Conservation (phyloP, 805 yeast genomes). For the Brettanomyces bruxellensis region DNA sequence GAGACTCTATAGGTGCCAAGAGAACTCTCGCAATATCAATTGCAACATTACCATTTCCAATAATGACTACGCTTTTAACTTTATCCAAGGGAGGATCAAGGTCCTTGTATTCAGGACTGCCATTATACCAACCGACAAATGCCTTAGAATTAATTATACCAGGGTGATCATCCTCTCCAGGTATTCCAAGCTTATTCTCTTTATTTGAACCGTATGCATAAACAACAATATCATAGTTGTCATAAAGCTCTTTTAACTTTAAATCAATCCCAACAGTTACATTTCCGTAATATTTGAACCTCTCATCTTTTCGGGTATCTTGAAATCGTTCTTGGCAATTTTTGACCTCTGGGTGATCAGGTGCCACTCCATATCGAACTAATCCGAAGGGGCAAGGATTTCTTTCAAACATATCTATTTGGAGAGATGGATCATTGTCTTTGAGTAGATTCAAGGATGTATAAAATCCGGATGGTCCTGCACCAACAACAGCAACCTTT, state of each 20-base stretch:
- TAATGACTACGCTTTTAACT: conserved; percentile 59
- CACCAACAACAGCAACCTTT: conserved; percentile 73
- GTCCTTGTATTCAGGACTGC: conserved; percentile 55
- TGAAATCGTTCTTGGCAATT: conserved; percentile 70
- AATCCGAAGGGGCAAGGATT: conserved; percentile 89
- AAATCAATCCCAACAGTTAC: conserved; percentile 57
- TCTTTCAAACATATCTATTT: conserved; percentile 72
- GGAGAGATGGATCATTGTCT: conserved; percentile 10
- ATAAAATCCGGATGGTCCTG: conserved; percentile 96
- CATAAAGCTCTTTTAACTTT: conserved; percentile 35
- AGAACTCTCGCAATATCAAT: conserved; percentile 80
- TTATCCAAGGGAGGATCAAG: conserved; percentile 50
- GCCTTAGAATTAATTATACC: conserved; percentile 76
- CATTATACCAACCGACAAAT: conserved; percentile 96
- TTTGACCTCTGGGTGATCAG: conserved; percentile 94
- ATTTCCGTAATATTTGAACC: conserved; percentile 62
- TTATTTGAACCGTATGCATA: conserved; percentile 74
- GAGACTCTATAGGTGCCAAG: conserved; percentile 40
- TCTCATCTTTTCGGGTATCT: conserved; percentile 27
- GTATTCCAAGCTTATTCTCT: conserved; percentile 36
- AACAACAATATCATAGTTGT: conserved; percentile 63
- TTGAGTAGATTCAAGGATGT: conserved; percentile 68
- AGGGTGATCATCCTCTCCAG: conserved; percentile 42
- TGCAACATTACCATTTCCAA: conserved; percentile 98
- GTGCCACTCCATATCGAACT: conserved; percentile 94